Evolutionary conservation across 768 basidiomycete species (phyloP), one percentile per base, ranked within the genome.

Genomic region (Tricholoma matsutake): DNA sequence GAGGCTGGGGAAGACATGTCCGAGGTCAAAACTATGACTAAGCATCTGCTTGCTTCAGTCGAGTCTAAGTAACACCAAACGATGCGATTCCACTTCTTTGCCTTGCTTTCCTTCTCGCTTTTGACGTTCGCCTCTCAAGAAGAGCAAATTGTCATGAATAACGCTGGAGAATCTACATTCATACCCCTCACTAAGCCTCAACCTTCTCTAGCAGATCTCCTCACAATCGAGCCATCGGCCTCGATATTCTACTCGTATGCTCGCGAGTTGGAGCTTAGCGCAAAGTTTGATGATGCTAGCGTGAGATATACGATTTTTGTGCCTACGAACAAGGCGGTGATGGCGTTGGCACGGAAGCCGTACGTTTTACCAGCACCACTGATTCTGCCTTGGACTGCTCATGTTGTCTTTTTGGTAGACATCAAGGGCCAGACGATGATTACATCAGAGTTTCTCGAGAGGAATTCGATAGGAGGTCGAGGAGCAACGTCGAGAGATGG

Each of bases 171-270:
- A 7, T 61, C 61, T 16, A 60, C 63, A 43, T 74, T 71, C 54
- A 59, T 66, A 22, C 83, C 85, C 0, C 66, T 75, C 31, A 82
- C 74, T 2, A 76, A 76, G 22, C 57, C 69, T 29, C 72, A 79
- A 62, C 89, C 90, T 13, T 83, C 83, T 1, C 76, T 94, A 34
- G 81, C 87, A 4, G 92, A 94, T 74, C 75, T 91, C 43, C 82
- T 94, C 65, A 93, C 92, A 10, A 85, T 94, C 68, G 86, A 92
- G 65, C 67, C 83, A 1, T 83, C 84, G 0, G 83, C 84, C 8
- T 93, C 91, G 41, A 94, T 94, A 56, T 94, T 92, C 79, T 92
- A 86, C 70, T 86, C 88, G 0, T 94, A 94, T 70, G 88, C 90
- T 4, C 81, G 91, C 6, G 91, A 92, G 67, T 76, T 86, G 1